Percentiles rank a stretch among this genome's conserved stretches.
phyloP scores from a whole-genome alignment of 345 rosid species.

The Noccaea bulbosa region DNA sequence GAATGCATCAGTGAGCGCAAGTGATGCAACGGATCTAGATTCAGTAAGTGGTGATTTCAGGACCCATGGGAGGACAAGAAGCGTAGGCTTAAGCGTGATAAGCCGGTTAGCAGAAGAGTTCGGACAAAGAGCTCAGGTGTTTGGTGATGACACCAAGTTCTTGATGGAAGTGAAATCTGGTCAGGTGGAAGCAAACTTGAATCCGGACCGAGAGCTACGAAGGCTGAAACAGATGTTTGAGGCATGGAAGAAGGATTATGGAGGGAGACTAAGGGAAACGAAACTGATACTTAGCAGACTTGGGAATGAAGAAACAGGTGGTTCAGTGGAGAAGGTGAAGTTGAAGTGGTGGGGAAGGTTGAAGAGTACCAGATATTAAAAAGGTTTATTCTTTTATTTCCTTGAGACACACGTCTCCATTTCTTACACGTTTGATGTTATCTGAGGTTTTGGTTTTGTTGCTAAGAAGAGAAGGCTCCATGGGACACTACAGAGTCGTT shows the following conservation, averaged over 20 bases:
- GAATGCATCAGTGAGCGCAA: constrained; percentile 32
- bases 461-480: constrained; percentile 27
- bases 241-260: constrained; percentile 86
- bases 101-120: constrained; percentile 71
- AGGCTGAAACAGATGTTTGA: constrained; percentile 71
- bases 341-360: constrained; percentile 45
- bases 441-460: constrained; percentile 21
- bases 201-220: constrained; percentile 63
- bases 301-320: constrained; percentile 37
- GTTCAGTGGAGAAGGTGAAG: constrained; percentile 40
- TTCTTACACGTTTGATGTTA: constrained; percentile 25
- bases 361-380: constrained; percentile 33
- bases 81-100: constrained; percentile 55
- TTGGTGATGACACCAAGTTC: constrained; percentile 66
- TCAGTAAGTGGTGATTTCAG: constrained; percentile 46
- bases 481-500: constrained; percentile 17
- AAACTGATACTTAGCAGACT: constrained; percentile 45
- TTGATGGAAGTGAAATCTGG: constrained; percentile 55
- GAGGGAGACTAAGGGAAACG: constrained; percentile 65
- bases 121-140: constrained; percentile 64
- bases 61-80: constrained; percentile 49
- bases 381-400: background rate
- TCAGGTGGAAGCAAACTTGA: constrained; percentile 47
- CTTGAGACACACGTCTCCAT: constrained; percentile 33
- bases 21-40: constrained; percentile 28